These are phyloP conservation scores for Globisporangium paddicum DNA, from an alignment of 352 stramenopile genomes.

Conservation along the genomic window DNA sequence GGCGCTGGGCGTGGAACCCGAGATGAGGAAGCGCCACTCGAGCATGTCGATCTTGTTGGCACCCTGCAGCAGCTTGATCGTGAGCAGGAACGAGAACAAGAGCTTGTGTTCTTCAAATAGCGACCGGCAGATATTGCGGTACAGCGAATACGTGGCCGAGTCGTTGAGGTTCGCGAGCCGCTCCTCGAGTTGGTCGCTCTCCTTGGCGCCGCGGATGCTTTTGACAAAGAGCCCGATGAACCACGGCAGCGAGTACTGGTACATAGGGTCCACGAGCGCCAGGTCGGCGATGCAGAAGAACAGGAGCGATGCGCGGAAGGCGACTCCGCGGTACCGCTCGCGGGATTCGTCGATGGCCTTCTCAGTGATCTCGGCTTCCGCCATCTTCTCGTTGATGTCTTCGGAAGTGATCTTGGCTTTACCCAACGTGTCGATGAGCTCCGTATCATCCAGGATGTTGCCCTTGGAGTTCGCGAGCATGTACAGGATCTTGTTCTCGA, in stretches of 20 bases:
- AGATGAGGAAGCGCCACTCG: conserved; percentile 94
- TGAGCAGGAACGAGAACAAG: conserved; percentile 92
- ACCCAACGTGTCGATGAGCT: conserved; percentile 90
- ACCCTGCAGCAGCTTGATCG: conserved; percentile 81
- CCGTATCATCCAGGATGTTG: conserved; percentile 92
- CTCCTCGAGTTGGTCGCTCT: conserved; percentile 82
- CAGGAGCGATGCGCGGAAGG: conserved; percentile 85
- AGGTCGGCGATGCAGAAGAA: conserved; percentile 94
- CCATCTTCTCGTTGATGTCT: conserved; percentile 92
- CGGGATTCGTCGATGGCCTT: conserved; percentile 88
- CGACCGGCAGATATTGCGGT: conserved; percentile 92
- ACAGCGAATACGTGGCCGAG: conserved; percentile 92
- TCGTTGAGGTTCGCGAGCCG: conserved; percentile 87
- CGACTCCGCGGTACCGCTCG: conserved; percentile 87
- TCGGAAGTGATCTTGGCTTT: conserved; percentile 90
- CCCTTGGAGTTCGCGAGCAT: conserved; percentile 92
- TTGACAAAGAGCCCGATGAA: conserved; percentile 91
- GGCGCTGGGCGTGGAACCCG: conserved; percentile 56
- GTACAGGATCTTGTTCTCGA: conserved; percentile 93
- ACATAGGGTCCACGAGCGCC: conserved; percentile 90
- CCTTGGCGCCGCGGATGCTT: conserved; percentile 77
- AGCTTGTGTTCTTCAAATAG: conserved; percentile 95
- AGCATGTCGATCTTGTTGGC: conserved; percentile 76
- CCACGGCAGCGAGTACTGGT: conserved; percentile 94
- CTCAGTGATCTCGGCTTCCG: conserved; percentile 90